Percentiles rank a stretch among this genome's conserved stretches.
Evolutionary conservation across 768 basidiomycete genomes (phyloP).

Genomic region (Sutorius australiensis): DNA sequence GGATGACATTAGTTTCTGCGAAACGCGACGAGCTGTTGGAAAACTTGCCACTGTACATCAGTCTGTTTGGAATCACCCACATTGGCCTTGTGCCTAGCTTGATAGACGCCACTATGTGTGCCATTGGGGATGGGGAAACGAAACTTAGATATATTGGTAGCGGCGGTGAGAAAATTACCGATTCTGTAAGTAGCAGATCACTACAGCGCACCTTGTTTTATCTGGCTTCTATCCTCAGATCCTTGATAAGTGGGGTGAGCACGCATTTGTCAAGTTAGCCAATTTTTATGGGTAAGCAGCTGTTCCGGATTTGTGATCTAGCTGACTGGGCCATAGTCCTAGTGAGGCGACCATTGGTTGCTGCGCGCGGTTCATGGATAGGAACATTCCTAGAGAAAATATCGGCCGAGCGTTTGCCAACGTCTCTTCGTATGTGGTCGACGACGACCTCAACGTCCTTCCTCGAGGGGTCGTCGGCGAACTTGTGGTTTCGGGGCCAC

Average conservation of each 20-base stretch:
- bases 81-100: constrained; percentile 51
- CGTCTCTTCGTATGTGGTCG: constrained; percentile 39
- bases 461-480: constrained; percentile 45
- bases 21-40: constrained; percentile 38
- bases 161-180: constrained; percentile 53
- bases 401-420: constrained; percentile 41
- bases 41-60: constrained; percentile 40
- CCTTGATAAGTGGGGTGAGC: constrained; percentile 47
- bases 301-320: neutral
- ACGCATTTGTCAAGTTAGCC: constrained; percentile 41
- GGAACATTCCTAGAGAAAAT: constrained; percentile 38
- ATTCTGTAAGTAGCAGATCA: constrained; percentile 35
- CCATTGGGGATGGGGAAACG: constrained; percentile 27
- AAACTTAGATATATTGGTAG: constrained; percentile 43
- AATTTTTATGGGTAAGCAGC: constrained; percentile 45
- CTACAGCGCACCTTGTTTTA: neutral
- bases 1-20: constrained; percentile 44
- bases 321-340: constrained; percentile 29
- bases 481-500: constrained; percentile 46
- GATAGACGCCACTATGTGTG: constrained; percentile 45
- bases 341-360: constrained; percentile 54
- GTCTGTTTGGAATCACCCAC: constrained; percentile 43
- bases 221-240: constrained; percentile 18
- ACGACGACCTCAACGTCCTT: constrained; percentile 39
- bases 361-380: constrained; percentile 42